Evolutionary conservation across 2,329 filamentous ascomycete genomes (phyloP), one percentile per base, ranked within the genome.

Genomic region (Xenosphaeropsis pyriputrescens): DNA sequence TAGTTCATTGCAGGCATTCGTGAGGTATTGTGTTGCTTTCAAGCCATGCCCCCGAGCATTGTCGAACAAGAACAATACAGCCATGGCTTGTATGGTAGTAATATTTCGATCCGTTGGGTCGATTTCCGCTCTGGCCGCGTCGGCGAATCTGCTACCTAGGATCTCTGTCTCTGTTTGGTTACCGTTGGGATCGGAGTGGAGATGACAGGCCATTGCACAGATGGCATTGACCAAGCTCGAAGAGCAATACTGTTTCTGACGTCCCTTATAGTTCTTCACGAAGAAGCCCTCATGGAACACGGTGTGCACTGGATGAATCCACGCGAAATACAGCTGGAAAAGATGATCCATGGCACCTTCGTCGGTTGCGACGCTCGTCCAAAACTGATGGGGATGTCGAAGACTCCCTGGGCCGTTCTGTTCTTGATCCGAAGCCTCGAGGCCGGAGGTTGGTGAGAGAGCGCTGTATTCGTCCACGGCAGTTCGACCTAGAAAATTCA

Each of bases 231-330:
- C 51, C 4, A 57, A 45, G 19, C 43, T 35, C 5, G 43, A 31
- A 7, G 53, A 55, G 44, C 53, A 57, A 36, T 49, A 53, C 4
- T 34, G 33, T 1, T 39, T 31, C 7, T 41, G 45, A 19, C 47
- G 38, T n/a, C 29, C 36, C 29, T 39, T 42, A 39, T 51, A 54
- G 37, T 46, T 47, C 7, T 52, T 39, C 8, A 47, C 43, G 36
- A 57, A 57, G 35, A 43, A 45, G 12, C 46, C 46, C 35, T 56
- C 52, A 29, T 44, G 48, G 40, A 57, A 56, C 29, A 56, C 35
- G 15, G 52, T 53, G 37, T 55, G 50, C n/a, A 55, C 48, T 3
- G 54, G 54, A 41, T 57, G 54, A 5, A 56, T 41, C 54, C 54
- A 57, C 12, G 50, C 45, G 40, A 57, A 57, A 36, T 55, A 57